These are phyloP conservation scores for Emmonsiellopsis sp. DNA, from an alignment of 2,329 filamentous ascomycete species.

Conservation along the genomic window DNA sequence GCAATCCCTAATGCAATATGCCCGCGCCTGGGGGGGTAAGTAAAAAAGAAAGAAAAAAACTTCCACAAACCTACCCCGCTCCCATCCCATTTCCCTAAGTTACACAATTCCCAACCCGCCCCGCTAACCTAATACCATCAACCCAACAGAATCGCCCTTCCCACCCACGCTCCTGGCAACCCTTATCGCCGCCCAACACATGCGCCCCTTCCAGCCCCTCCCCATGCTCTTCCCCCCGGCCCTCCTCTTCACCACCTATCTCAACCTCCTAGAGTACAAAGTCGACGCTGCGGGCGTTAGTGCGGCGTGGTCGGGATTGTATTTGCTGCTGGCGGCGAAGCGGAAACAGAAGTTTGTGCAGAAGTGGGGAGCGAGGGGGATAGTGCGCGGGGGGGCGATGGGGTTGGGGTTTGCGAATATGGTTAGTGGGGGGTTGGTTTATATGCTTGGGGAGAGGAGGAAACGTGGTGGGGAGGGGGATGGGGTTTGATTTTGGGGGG, in stretches of 20 bases:
- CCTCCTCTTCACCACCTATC: slow-evolving; percentile 56
- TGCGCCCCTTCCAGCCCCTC: slow-evolving; percentile 55
- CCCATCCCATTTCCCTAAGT: too few species aligned
- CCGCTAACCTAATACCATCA: slow-evolving; percentile 4
- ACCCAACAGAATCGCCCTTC: slow-evolving; percentile 48
- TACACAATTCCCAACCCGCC: neutral
- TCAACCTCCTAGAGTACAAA: slow-evolving; percentile 54
- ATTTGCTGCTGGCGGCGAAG: slow-evolving; percentile 52
- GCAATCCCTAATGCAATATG: slow-evolving; percentile 28
- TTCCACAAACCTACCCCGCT: neutral
- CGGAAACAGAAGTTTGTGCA: slow-evolving; percentile 40
- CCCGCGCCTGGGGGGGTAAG: slow-evolving; percentile 36
- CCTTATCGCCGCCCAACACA: slow-evolving; percentile 56
- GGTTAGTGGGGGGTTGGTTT: slow-evolving; percentile 37
- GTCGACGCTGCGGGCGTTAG: slow-evolving; percentile 55
- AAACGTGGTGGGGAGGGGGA: slow-evolving; percentile 33
- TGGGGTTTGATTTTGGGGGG: neutral
- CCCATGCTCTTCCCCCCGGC: slow-evolving; percentile 60
- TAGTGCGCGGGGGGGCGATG: slow-evolving; percentile 37
- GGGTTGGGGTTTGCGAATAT: slow-evolving; percentile 37
- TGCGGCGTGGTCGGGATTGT: slow-evolving; percentile 56
- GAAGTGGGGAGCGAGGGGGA: slow-evolving; percentile 36
- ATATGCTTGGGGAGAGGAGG: slow-evolving; percentile 33
- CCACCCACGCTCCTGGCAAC: slow-evolving; percentile 57
- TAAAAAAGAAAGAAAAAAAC: neutral